Base-by-base conservation (phyloP, 306 rosid genomes). In the Notholithocarpus densiflorus region DNA sequence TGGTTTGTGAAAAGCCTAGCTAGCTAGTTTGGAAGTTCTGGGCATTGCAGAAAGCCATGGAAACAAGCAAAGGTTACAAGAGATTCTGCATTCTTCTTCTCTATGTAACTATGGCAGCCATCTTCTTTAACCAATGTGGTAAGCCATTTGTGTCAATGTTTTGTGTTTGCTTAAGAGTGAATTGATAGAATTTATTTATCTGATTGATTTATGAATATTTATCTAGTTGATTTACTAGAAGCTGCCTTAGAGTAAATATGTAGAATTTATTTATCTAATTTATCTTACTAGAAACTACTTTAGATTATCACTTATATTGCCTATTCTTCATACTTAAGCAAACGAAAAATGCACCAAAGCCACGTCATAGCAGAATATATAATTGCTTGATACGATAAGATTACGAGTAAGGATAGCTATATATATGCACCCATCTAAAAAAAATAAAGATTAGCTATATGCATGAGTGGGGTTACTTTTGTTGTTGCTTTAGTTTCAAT, bases 51-150 rank as follows among this genome's bases (percentile, higher is more conserved):
- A 70, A 72, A 61, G 77, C 70, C 88, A 90, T 89, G 96, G 82
- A 68, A 82, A 85, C 82, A 29, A 82, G 62, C 82, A 79, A 77
- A 80, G 48, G 74, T 1, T 65, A 32, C 82, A 76, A 37, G 56
- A 87, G 74, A 79, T 37, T 72, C 68, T 64, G 78, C 71, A 51
- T 88, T 76, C 75, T 88, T 78, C 66, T 86, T 59, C 82, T 89
- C 76, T 87, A 75, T 77, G 61, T 89, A 4, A 70, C 81, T 64
- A 62, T 88, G 17, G 79, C 83, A 73, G 68, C 89, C 75, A 55
- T 88, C 78, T 84, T 84, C 79, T 88, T 86, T 85, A 75, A 76
- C 68, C 87, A 82, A 77, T 90, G 96, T 76, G 97, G 97, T 93
- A 90, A 82, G 90, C 34, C 81, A 37, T 69, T 6, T 40, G 18